A percentile compares a stretch with the other conserved stretches of the same genome.
Evolutionary conservation across 2,329 filamentous ascomycete genomes (phyloP).

Genomic region (Colletotrichum aenigma): DNA sequence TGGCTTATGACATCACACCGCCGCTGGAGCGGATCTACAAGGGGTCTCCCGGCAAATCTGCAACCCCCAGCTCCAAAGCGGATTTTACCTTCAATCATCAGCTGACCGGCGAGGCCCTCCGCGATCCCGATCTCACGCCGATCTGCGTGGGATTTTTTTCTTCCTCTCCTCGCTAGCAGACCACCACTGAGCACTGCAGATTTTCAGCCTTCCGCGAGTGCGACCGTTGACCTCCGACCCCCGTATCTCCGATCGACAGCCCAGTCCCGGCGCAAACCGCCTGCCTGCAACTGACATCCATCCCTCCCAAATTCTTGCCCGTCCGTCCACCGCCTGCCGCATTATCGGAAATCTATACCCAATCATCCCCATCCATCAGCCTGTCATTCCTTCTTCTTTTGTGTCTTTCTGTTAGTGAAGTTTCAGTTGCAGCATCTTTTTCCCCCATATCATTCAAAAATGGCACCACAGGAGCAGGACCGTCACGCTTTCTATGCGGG

Average conservation of each 20-base stretch:
- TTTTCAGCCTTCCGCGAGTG: background rate
- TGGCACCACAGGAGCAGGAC: conserved; percentile 18
- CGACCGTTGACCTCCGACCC: background rate
- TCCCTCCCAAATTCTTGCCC: background rate
- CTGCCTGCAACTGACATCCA: background rate
- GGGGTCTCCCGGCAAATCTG: conserved; percentile 7
- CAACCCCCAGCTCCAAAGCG: background rate
- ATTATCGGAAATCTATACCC: background rate
- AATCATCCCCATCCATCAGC: background rate
- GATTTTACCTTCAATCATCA: background rate
- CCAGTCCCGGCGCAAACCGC: background rate
- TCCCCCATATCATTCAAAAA: background rate
- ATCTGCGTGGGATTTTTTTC: background rate
- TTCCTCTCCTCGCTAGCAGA: background rate
- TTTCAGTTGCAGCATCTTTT: background rate
- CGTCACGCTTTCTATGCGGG: conserved; percentile 77
- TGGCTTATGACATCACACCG: conserved; percentile 18
- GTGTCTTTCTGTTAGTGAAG: background rate
- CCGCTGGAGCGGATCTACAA: background rate
- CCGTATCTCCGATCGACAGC: conserved; percentile 5
- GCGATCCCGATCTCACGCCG: conserved; percentile 15
- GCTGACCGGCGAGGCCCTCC: conserved; percentile 8
- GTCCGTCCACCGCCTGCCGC: background rate
- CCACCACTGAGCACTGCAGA: background rate
- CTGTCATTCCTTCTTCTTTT: background rate